Evolutionary conservation across 2,329 filamentous ascomycete genomes (phyloP), one percentile per base, ranked within the genome.

Genomic region (Chrysosphaeria jannelii): DNA sequence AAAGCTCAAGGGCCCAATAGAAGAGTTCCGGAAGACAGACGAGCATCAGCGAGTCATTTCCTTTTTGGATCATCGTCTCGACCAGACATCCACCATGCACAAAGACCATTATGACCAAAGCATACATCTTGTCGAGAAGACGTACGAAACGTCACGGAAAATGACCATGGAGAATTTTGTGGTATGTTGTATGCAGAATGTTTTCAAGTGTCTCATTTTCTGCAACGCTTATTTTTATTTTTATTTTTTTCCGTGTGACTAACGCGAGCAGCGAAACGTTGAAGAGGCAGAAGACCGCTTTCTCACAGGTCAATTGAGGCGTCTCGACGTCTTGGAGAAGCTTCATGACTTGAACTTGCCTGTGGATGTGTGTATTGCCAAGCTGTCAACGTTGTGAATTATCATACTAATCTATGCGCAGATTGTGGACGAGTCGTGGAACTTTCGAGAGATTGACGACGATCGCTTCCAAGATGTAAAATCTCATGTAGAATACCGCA

Each of bases 1-100:
- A 23, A 49, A 53, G 28, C 42, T 71, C 28, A 47, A 60, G 29
- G 45, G 52, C 23, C 49, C 61, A 24, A 47, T 54, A 6, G 41
- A 53, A 6, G 47, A 45, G 21, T 48, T 63, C 41, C 50, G 55
- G 35, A 39, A 53, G 30, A 50, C 50, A 8, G 44, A 48, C 5
- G 57, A 65, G 35, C 60, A 59, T 38, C 32, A 43, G 7, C 39
- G 44, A 10, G 42, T 68, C 25, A 47, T 52, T 32, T 37, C 43
- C 4, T 46, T 58, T 29, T 48, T 75, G 8, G 43, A 56, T 26
- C 33, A 44, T 15, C 45, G 47, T 20, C 44, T 51, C 20, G 29
- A 35, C 8, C 33, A 39, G 9, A 27, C 30, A 6, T 23, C 34
- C 17, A 27, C 31, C 10, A 31, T 35, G 21, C 23, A 30, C 23